phyloP scores from a whole-genome alignment of 768 basidiomycete species.

The Termitomyces sp. region DNA sequence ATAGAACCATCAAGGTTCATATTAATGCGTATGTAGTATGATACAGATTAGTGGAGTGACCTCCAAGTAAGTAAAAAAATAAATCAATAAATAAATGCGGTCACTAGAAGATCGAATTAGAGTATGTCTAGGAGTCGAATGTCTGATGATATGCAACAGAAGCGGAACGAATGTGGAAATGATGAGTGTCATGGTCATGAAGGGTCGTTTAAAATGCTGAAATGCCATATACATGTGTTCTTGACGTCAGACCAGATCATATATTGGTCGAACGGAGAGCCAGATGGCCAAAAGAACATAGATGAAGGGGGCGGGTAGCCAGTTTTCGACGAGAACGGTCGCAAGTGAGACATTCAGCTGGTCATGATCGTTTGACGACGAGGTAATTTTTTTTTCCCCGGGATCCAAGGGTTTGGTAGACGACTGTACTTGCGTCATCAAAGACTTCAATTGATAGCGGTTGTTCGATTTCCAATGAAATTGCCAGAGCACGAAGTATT shows the following conservation, averaged over 20 bases:
- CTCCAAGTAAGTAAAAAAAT: neutral
- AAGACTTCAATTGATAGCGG: constrained; percentile 32
- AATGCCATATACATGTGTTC: neutral
- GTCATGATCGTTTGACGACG: constrained; percentile 9
- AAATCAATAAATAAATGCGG: neutral
- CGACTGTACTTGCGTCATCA: constrained; percentile 7
- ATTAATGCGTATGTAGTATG: neutral
- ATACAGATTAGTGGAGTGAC: neutral
- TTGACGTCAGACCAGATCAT: neutral
- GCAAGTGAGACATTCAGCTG: neutral
- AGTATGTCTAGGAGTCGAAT: neutral
- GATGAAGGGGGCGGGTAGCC: neutral
- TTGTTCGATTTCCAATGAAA: constrained; percentile 38
- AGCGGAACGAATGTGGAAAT: neutral
- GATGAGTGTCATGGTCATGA: neutral
- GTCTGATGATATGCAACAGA: neutral
- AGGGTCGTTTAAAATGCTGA: neutral
- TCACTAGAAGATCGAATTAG: constrained; percentile 5
- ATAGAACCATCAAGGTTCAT: constrained; percentile 4
- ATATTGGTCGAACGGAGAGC: neutral
- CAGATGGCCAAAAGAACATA: neutral
- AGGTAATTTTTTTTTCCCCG: constrained; percentile 12
- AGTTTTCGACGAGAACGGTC: neutral
- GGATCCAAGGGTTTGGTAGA: constrained; percentile 8
- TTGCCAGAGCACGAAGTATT: constrained; percentile 36